A percentile compares a stretch with the other conserved stretches of the same genome.
Evolutionary conservation across 352 stramenopile species (phyloP).

Genomic region (Pythium dissotocum): DNA sequence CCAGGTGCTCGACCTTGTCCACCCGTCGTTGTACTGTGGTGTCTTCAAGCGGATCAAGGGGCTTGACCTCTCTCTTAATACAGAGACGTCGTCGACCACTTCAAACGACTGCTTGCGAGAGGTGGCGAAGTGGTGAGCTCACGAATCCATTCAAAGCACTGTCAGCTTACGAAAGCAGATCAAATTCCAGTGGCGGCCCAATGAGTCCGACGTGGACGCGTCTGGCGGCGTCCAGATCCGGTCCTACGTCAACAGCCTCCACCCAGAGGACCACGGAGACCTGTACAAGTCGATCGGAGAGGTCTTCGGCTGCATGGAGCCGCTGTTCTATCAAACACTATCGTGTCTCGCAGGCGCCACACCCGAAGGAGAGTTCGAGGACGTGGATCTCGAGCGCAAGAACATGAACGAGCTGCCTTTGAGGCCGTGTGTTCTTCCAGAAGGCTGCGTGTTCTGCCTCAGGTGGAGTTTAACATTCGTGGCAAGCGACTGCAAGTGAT

Average conservation of each 20-base stretch:
- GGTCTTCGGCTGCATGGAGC: constrained; percentile 29
- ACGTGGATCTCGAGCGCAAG: no score
- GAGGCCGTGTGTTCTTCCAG: background rate
- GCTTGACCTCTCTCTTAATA: background rate
- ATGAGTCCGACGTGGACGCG: background rate
- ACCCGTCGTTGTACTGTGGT: constrained; percentile 64
- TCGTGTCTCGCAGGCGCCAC: background rate
- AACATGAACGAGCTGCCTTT: no score
- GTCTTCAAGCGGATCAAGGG: background rate
- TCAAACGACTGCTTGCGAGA: background rate
- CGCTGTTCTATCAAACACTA: constrained; percentile 20
- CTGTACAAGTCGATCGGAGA: constrained; percentile 25
- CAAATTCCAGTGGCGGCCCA: constrained; percentile 15
- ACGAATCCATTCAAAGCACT: background rate
- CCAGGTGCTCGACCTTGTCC: constrained; percentile 56
- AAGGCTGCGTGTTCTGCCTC: background rate
- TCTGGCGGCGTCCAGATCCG: constrained; percentile 6
- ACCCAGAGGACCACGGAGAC: constrained; percentile 15
- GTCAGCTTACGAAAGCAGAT: background rate
- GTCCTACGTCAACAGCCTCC: constrained; percentile 41
- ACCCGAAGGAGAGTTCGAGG: background rate
- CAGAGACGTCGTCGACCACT: no score
- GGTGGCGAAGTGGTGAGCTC: no score
- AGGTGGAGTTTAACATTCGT: background rate
- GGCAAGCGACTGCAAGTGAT: constrained; percentile 29